These are phyloP conservation scores for Akanthomyces lecanii DNA, from an alignment of 2,329 filamentous ascomycete genomes.

Conservation along the genomic window DNA sequence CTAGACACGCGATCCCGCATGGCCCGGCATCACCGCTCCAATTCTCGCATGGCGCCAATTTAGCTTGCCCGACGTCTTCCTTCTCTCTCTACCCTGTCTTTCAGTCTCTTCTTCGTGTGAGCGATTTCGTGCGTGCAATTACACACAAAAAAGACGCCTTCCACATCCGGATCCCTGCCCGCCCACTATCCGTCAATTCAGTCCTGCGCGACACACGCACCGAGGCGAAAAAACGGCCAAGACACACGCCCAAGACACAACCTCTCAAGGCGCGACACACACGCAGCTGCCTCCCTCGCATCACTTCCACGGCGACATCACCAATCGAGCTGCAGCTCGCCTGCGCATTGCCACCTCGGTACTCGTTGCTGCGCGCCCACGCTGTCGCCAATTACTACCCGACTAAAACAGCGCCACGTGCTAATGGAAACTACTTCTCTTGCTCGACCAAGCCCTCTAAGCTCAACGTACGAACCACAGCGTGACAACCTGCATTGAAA, in stretches of 20 bases:
- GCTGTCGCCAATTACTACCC: constrained; percentile 1
- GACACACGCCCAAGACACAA: constrained; percentile 7
- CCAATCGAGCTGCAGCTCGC: background rate
- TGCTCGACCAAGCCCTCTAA: background rate
- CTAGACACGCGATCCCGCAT: constrained; percentile 5
- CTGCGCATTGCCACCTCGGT: background rate
- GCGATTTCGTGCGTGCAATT: background rate
- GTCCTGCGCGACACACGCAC: constrained; percentile 2
- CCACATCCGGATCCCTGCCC: background rate
- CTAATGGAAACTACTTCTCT: constrained; percentile 2
- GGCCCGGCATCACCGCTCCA: constrained; percentile 2
- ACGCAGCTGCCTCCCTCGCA: background rate
- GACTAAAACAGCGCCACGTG: background rate
- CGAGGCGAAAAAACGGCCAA: background rate
- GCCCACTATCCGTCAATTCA: background rate
- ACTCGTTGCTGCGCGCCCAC: background rate
- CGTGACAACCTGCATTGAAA: background rate
- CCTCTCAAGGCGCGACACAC: background rate
- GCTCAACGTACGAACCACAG: background rate
- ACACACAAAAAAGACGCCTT: background rate
- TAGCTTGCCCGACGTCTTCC: background rate
- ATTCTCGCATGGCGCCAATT: constrained; percentile 10
- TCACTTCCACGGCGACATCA: background rate
- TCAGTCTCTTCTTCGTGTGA: background rate
- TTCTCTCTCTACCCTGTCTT: background rate